Percentiles rank a stretch among this genome's conserved stretches.
Evolutionary conservation across 768 basidiomycete species (phyloP).

Genomic region (Floccularia luteovirens): DNA sequence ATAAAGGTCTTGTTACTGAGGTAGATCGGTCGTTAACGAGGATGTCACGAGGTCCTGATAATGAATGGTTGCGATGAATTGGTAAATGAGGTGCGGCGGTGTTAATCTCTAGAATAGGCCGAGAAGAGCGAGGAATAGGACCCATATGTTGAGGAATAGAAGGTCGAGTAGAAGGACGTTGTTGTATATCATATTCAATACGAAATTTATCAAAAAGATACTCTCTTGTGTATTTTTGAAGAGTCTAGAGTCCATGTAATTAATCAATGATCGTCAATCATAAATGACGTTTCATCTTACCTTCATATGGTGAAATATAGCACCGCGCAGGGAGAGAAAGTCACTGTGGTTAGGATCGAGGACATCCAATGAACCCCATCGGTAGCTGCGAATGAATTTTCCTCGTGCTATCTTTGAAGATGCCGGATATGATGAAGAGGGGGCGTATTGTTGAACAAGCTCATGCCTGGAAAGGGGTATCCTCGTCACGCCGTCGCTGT

Average conservation of each 20-base stretch:
- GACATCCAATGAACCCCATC: conserved; percentile 82
- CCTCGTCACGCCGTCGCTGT: conserved; percentile 71
- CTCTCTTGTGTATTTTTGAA: conserved; percentile 80
- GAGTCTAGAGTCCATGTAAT: conserved; percentile 38
- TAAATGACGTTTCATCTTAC: conserved; percentile 32
- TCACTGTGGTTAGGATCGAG: conserved; percentile 76
- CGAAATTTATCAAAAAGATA: conserved; percentile 79
- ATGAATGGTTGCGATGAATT: conserved; percentile 35
- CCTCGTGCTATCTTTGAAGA: conserved; percentile 45
- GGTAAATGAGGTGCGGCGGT: conserved; percentile 43
- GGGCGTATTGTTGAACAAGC: conserved; percentile 67
- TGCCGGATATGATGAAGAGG: conserved; percentile 35
- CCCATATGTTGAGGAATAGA: conserved; percentile 40
- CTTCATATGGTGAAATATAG: conserved; percentile 86
- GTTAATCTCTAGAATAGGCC: conserved; percentile 57
- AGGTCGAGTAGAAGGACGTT: conserved; percentile 37
- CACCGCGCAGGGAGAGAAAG: conserved; percentile 67
- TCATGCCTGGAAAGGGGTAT: conserved; percentile 57
- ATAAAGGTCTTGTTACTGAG: conserved; percentile 30
- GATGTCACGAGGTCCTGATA: conserved; percentile 39
- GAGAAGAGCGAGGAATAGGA: conserved; percentile 36
- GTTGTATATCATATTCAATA: conserved; percentile 46
- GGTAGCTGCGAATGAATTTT: conserved; percentile 65
- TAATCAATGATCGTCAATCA: neutral
- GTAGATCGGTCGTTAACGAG: conserved; percentile 36